Evolutionary conservation across 192 early-diverging fungal genomes (phyloP).

Genomic region (Coemansia sp.): DNA sequence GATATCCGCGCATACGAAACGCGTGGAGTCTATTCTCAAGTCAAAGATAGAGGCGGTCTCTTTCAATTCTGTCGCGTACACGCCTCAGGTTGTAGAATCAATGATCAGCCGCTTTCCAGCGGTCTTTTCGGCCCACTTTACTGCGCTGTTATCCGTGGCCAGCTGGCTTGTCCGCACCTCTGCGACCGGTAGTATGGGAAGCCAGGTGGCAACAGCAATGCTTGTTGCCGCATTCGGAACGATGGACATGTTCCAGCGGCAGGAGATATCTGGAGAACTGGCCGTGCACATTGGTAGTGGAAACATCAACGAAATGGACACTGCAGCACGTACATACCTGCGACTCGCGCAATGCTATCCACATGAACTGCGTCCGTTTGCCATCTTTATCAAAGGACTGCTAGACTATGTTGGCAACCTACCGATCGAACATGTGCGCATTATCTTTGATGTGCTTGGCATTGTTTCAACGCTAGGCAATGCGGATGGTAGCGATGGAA

Average conservation of each 20-base stretch:
- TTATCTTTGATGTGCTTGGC: conserved; percentile 69
- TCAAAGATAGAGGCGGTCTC: conserved; percentile 25
- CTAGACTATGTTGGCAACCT: conserved; percentile 75
- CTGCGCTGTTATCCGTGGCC: conserved; percentile 58
- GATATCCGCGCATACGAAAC: conserved; percentile 32
- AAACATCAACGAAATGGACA: conserved; percentile 62
- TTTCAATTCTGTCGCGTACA: conserved; percentile 21
- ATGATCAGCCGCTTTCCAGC: conserved; percentile 26
- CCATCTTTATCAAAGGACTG: conserved; percentile 70
- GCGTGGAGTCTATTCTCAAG: conserved; percentile 32
- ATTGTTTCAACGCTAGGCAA: conserved; percentile 51
- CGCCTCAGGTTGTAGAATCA: conserved; percentile 18
- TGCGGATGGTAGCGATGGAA: conserved; percentile 17
- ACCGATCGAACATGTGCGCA: conserved; percentile 61
- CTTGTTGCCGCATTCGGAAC: conserved; percentile 30
- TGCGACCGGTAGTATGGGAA: conserved; percentile 51
- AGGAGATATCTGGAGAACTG: conserved; percentile 77
- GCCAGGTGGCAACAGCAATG: conserved; percentile 28
- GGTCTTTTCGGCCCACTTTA: conserved; percentile 38
- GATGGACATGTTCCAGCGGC: conserved; percentile 69
- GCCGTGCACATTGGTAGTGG: conserved; percentile 80
- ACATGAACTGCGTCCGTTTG: conserved; percentile 59
- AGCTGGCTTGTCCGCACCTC: conserved; percentile 59
- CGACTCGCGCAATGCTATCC: conserved; percentile 57
- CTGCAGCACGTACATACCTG: conserved; percentile 59